Conservation (phyloP, 2,329 filamentous ascomycete genomes). For the Fusarium buharicum region DNA sequence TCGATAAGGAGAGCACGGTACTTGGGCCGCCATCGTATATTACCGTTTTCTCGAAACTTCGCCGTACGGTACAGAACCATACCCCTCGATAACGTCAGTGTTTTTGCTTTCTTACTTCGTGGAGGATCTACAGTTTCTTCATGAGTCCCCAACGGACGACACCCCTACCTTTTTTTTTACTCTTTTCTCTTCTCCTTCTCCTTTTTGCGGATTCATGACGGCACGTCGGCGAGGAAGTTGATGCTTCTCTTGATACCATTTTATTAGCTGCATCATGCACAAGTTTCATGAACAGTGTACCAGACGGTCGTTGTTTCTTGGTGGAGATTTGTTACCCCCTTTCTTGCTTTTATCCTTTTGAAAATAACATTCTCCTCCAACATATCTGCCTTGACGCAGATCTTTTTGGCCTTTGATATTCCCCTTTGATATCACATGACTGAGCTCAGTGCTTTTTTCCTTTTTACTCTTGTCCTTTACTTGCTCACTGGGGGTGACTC, state of each 20-base stretch:
- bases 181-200: slow-evolving; percentile 18
- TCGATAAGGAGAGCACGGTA: slow-evolving; percentile 16
- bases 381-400: slow-evolving; percentile 20
- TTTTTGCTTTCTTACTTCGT: slow-evolving; percentile 10
- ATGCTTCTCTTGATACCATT: slow-evolving; percentile 45
- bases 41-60: slow-evolving; percentile 16
- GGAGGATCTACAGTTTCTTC: slow-evolving; percentile 32
- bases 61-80: slow-evolving; percentile 15
- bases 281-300: slow-evolving; percentile 41
- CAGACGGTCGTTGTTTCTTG: slow-evolving; percentile 40
- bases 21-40: slow-evolving; percentile 11
- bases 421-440: slow-evolving; percentile 41
- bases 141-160: slow-evolving; percentile 35
- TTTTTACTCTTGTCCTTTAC: slow-evolving; percentile 29
- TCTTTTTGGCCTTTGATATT: slow-evolving; percentile 22
- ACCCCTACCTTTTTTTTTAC: neutral
- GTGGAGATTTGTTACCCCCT: slow-evolving; percentile 26
- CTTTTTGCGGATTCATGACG: slow-evolving; percentile 39
- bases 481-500: slow-evolving; percentile 34
- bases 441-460: slow-evolving; percentile 40
- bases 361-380: slow-evolving; percentile 26
- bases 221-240: slow-evolving; percentile 42
- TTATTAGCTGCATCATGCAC: slow-evolving; percentile 45
- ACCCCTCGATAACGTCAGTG: slow-evolving; percentile 17
- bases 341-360: slow-evolving; percentile 22